A percentile compares a stretch with the other conserved stretches of the same genome.
These are phyloP conservation scores for Rachicladosporium sp. DNA, from an alignment of 2,329 filamentous ascomycete genomes.

Conservation along the genomic window DNA sequence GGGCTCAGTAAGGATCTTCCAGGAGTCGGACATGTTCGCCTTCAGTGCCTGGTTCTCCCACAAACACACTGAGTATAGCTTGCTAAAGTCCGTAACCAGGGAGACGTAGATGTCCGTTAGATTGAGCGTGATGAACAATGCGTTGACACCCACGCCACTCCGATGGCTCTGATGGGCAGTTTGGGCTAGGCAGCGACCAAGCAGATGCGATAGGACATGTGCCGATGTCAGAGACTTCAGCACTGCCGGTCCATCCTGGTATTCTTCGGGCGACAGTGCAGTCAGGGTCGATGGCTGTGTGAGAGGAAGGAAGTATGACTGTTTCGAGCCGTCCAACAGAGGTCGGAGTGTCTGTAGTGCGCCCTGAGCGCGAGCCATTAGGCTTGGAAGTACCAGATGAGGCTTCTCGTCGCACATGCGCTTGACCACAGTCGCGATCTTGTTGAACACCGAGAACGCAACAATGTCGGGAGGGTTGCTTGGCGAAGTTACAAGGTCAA, in stretches of 20 bases:
- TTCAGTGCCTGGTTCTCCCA: slow-evolving; percentile 71
- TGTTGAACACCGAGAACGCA: slow-evolving; percentile 53
- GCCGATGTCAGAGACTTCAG: slow-evolving; percentile 67
- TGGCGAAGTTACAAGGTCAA: slow-evolving; percentile 73
- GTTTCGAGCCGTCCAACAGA: slow-evolving; percentile 37
- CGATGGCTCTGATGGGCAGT: background rate
- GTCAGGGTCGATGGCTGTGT: slow-evolving; percentile 3
- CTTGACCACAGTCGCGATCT: slow-evolving; percentile 62
- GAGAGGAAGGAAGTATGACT: slow-evolving; percentile 7
- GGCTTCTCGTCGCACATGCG: slow-evolving; percentile 70
- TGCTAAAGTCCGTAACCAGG: slow-evolving; percentile 64
- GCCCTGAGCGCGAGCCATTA: slow-evolving; percentile 61
- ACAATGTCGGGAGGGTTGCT: slow-evolving; percentile 66
- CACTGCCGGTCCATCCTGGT: slow-evolving; percentile 51
- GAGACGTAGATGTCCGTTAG: slow-evolving; percentile 70
- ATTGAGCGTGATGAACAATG: slow-evolving; percentile 64
- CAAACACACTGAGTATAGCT: slow-evolving; percentile 66
- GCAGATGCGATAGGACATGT: slow-evolving; percentile 61
- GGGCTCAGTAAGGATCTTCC: slow-evolving; percentile 39
- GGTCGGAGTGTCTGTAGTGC: slow-evolving; percentile 57
- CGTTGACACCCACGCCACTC: slow-evolving; percentile 32
- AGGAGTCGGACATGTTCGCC: slow-evolving; percentile 52
- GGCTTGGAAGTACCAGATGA: slow-evolving; percentile 66
- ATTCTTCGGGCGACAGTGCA: slow-evolving; percentile 14
- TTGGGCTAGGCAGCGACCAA: slow-evolving; percentile 35